Conservation (phyloP, 371 early-diverging fungal genomes). For the Gilbertella persicaria region DNA sequence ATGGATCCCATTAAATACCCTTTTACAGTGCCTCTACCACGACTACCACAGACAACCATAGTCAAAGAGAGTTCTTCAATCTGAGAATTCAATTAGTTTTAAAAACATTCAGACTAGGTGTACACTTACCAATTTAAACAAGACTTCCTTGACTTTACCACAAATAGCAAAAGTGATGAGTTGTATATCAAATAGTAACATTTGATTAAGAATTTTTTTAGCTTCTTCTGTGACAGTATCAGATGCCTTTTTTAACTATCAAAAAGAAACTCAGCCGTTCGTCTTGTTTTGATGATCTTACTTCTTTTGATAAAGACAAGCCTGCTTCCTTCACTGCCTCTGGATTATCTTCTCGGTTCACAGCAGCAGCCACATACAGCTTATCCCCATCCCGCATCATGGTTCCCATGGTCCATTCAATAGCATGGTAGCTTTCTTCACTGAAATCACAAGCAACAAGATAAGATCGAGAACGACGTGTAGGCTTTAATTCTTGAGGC, state of each 20-base stretch:
- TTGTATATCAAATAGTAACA: constrained; percentile 52
- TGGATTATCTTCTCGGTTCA: constrained; percentile 44
- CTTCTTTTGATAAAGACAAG: constrained; percentile 28
- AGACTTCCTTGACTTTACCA: constrained; percentile 55
- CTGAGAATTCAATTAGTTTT: no score
- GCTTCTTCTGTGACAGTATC: constrained; percentile 34
- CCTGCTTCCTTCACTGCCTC: constrained; percentile 33
- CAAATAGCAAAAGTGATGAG: constrained; percentile 48
- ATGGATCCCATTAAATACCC: constrained; percentile 63
- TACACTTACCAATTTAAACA: constrained; percentile 34
- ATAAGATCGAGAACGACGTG: constrained; percentile 24
- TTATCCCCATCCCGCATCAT: constrained; percentile 60
- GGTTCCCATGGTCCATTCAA: constrained; percentile 63
- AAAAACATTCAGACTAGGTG: background rate
- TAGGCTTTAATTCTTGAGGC: constrained; percentile 4
- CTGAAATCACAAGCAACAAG: constrained; percentile 50
- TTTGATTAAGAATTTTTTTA: constrained; percentile 31
- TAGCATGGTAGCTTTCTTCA: constrained; percentile 40
- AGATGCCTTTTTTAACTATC: constrained; percentile 32
- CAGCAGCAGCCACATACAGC: constrained; percentile 52
- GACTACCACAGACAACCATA: constrained; percentile 62
- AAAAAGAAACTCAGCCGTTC: background rate
- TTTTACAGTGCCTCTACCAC: constrained; percentile 58
- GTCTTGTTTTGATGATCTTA: background rate
- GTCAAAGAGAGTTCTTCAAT: constrained; percentile 52